Evolutionary conservation across 2,329 filamentous ascomycete species (phyloP), one percentile per base, ranked within the genome.

Genomic region (Nemania sp.): DNA sequence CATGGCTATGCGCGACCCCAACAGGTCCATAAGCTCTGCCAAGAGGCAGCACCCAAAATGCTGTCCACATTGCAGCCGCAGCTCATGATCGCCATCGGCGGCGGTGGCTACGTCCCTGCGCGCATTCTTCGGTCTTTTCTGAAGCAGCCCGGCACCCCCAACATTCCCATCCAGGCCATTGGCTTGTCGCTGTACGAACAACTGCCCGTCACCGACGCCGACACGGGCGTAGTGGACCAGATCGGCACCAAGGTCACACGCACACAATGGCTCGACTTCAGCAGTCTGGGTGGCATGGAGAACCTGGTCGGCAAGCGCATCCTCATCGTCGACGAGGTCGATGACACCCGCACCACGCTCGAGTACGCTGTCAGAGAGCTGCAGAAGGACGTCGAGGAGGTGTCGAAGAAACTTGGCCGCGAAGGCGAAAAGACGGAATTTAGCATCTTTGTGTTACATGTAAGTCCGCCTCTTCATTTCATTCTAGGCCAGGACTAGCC

Each of bases 81-180:
- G 81, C 92, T 99, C 75, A 97, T 99, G 88, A 97, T 99, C 81
- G 96, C 96, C 79, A 98, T 98, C 80, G 96, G 96, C 76, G 96
- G 96, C 73, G 96, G 96, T 76, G 96, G 96, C 77, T 99, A 98
- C 82, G 94, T 99, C 47, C 96, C 96, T 69, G 96, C 96, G 53
- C 93, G 96, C 76, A 99, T 99, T 81, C 89, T 99, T 72, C 93
- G 96, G 72, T 98, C 96, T 22, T 99, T 99, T 87, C 92, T 99
- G 81, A 98, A 97, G 87, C 89, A 90, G 79, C 87, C 93, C 68
- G 93, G 92, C 75, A 88, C 86, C 70, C 90, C 94, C 82, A 99
- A 99, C 85, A 99, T 99, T 78, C 95, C 96, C 74, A 99, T 99
- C 82, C 96, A 99, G 87, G 96, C 96, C 72, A 99, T 99, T 80